Evolutionary conservation across 2,329 filamentous ascomycete genomes (phyloP).

Genomic region (Colletotrichum viniferum): DNA sequence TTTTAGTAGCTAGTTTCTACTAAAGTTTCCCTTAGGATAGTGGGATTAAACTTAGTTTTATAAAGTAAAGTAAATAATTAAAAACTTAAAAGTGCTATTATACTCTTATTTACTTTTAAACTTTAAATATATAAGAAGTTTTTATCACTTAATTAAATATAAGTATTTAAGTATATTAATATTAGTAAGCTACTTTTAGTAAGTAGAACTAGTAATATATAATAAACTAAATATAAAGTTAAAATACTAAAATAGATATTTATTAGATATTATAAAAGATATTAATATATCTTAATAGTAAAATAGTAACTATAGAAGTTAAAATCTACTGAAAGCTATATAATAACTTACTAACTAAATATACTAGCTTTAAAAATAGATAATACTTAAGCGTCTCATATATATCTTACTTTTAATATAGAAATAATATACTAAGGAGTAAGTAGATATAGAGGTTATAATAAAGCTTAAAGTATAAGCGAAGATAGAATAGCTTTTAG

Average conservation of each 20-base stretch:
- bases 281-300: too few relatives aligned
- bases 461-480: too few relatives aligned
- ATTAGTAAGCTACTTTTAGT: conserved; percentile 45
- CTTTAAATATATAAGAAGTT: conserved; percentile 45
- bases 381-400: too few relatives aligned
- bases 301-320: too few relatives aligned
- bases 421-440: background rate
- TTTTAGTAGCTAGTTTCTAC: too few relatives aligned
- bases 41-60: too few relatives aligned
- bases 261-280: conserved; percentile 25
- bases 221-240: conserved; percentile 42
- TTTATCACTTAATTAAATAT: conserved; percentile 41
- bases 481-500: too few relatives aligned
- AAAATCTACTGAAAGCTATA: too few relatives aligned
- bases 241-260: conserved; percentile 44
- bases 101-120: conserved; percentile 45
- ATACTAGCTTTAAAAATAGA: too few relatives aligned
- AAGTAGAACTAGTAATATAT: conserved; percentile 43
- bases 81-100: conserved; percentile 31
- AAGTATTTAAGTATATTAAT: conserved; percentile 43
- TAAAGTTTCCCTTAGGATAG: too few relatives aligned
- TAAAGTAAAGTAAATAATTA: too few relatives aligned
- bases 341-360: too few relatives aligned
- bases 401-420: background rate
- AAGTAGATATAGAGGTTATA: background rate